Evolutionary conservation across 2,329 filamentous ascomycete species (phyloP).

Genomic region (Fusarium coffeatum): DNA sequence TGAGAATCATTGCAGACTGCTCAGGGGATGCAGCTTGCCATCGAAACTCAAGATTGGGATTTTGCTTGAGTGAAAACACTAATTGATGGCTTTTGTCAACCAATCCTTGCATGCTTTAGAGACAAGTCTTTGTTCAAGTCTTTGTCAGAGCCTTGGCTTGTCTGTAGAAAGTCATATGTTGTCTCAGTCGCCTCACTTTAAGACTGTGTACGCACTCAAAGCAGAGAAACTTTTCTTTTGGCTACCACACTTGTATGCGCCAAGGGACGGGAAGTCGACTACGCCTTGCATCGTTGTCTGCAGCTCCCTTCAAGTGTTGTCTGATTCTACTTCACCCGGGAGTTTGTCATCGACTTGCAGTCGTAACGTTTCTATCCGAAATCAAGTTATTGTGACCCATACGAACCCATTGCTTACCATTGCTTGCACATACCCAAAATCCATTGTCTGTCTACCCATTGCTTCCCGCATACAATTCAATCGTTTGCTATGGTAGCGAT

Average conservation of each 20-base stretch:
- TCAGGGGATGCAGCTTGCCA: not conserved
- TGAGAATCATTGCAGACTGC: not conserved
- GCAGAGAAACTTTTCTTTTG: not conserved
- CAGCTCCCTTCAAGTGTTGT: not conserved
- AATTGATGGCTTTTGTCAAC: not conserved
- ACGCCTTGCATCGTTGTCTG: not conserved
- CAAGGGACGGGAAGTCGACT: not conserved
- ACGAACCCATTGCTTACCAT: no score
- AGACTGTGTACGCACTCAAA: not conserved
- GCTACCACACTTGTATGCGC: not conserved
- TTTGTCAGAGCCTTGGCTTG: not conserved
- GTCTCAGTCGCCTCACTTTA: not conserved
- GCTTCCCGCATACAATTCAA: not conserved
- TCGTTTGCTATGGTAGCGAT: not conserved
- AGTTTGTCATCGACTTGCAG: not conserved
- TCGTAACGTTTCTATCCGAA: no score
- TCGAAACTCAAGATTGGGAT: not conserved
- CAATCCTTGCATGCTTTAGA: not conserved
- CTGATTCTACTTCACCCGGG: not conserved
- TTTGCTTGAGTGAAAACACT: not conserved
- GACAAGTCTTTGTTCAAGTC: not conserved
- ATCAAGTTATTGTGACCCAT: no score
- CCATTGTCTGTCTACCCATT: not conserved
- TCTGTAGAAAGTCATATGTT: not conserved
- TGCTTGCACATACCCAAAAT: no score